Evolutionary conservation across 805 yeast species (phyloP).

Genomic region (Jamesozyma spencerorum): DNA sequence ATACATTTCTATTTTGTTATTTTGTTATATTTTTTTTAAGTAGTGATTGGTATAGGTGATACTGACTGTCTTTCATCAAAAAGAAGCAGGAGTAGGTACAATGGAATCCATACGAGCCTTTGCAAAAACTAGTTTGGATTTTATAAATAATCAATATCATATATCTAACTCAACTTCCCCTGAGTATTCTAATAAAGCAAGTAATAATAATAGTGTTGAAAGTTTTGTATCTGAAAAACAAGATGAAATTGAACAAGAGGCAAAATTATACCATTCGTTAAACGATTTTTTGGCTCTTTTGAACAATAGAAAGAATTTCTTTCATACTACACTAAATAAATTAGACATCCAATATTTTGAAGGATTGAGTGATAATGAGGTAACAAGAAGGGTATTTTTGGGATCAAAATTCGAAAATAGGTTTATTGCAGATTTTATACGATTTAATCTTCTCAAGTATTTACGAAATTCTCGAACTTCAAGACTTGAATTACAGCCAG

Average conservation of each 20-base stretch:
- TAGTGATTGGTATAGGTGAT: too few relatives aligned
- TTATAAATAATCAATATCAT: constrained; percentile 3
- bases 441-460: constrained; percentile 2
- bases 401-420: constrained; percentile 2
- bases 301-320: constrained; percentile 7
- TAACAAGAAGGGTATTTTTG: neutral
- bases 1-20: too few relatives aligned
- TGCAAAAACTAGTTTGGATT: constrained; percentile 5
- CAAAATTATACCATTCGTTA: constrained; percentile 17
- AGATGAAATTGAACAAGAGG: constrained; percentile 9
- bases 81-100: neutral
- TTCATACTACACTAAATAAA: neutral
- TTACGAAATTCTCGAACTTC: constrained; percentile 1
- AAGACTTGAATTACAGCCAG: neutral
- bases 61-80: too few relatives aligned
- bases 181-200: neutral
- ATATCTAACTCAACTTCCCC: neutral
- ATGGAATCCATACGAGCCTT: constrained; percentile 10
- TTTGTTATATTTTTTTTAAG: too few relatives aligned
- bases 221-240: neutral
- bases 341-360: neutral
- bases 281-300: constrained; percentile 17
- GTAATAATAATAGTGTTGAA: neutral
- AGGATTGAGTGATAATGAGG: neutral
- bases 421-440: constrained; percentile 1